Evolutionary conservation across 371 early-diverging fungal species (phyloP), one percentile per base, ranked within the genome.

Genomic region (Syncephalastrum sp.): DNA sequence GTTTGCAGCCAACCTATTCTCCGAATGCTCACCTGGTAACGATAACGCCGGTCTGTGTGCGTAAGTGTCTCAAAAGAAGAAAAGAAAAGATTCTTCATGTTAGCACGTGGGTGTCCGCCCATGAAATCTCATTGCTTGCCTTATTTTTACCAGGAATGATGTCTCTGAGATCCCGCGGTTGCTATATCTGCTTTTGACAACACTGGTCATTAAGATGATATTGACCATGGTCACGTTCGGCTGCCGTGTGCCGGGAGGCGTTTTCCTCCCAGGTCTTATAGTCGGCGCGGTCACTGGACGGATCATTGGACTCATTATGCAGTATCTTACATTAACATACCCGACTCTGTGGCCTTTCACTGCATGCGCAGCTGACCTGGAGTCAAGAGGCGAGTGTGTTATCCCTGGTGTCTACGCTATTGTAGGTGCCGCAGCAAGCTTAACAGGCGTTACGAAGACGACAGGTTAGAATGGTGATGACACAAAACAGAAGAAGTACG

Each of bases 341-440:
- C 84, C 89, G 3, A 71, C 69, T 38, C 64, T 72, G 16, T 77
- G 77, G 67, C 60, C 91, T 1, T 91, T 91, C 58, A 72, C 83
- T 1, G 75, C 82, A 13, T 91, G 93, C 59, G 71, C 69, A 15
- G 52, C 67, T 12, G 78, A 78, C 55, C 41, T 78, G 27, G 74
- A 59, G 6, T 63, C 68, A n/a, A 65, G 69, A 57, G 73, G 74
- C 42, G 69, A 71, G 47, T 96, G 97, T 67, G 83, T 98, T 12
- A 92, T 89, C 13, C 94, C 96, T 0, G 98, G 97, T 24, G 87
- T 93, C 12, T 98, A 98, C 69, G 95, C 98, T 0, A 83, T 97
- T 74, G 91, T 97, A 3, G 98, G 97, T 7, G 96, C 96, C 1
- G 95, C 95, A 3, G 95, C 96, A 4, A 82, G 89, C 27, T 73